Conservation (phyloP, 2,329 filamentous ascomycete genomes). For the Microsporum ferrugineum region DNA sequence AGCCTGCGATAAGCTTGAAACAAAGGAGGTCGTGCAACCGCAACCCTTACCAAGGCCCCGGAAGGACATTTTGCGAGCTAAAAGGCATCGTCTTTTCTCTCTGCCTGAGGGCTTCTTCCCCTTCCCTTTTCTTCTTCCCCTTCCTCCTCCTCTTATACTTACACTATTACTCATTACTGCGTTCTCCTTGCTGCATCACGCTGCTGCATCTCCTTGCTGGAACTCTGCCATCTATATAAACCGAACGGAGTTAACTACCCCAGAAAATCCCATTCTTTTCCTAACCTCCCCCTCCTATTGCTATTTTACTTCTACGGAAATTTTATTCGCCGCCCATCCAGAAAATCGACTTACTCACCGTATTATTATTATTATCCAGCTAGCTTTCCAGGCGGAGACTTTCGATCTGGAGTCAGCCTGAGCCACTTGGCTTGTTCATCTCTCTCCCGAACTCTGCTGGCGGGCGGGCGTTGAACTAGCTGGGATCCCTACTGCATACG, state of each 20-base stretch:
- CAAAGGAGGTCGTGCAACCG: slow-evolving; percentile 6
- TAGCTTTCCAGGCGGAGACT: neutral
- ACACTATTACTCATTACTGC: too few species aligned
- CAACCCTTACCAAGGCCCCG: slow-evolving; percentile 5
- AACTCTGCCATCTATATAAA: neutral
- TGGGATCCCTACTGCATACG: neutral
- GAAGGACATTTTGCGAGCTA: slow-evolving; percentile 3
- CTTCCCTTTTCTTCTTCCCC: neutral
- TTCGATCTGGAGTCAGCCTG: neutral
- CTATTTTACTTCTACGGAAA: neutral
- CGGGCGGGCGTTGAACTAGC: neutral
- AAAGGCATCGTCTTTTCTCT: neutral
- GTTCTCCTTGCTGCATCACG: neutral
- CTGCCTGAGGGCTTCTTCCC: neutral
- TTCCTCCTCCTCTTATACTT: neutral
- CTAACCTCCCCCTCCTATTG: neutral
- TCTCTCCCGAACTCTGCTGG: neutral
- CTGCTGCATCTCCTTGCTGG: neutral
- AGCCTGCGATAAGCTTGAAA: slow-evolving; percentile 5
- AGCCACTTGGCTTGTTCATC: neutral
- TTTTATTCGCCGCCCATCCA: neutral
- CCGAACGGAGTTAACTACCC: neutral
- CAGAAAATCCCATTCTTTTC: neutral
- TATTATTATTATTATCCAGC: neutral
- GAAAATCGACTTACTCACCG: neutral